Conservation (phyloP, 192 early-diverging fungal species). For the Allomyces macrogynus region DNA sequence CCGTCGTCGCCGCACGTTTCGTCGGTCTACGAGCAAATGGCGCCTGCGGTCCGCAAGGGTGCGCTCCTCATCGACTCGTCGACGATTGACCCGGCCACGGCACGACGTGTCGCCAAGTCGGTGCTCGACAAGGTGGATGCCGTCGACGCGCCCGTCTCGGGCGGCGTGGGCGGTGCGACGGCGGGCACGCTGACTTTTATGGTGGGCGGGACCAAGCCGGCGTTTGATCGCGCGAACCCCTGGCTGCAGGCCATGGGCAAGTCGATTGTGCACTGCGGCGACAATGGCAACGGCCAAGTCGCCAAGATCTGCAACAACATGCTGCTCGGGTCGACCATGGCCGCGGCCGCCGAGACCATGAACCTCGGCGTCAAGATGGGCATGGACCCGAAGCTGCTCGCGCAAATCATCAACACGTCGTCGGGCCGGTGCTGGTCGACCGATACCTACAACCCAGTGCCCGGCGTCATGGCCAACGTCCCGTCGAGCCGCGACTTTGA, state of each 20-base stretch:
- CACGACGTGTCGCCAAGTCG: slow-evolving; percentile 41
- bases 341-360: slow-evolving; percentile 80
- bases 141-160: slow-evolving; percentile 87
- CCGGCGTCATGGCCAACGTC: slow-evolving; percentile 55
- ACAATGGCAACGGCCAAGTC: slow-evolving; percentile 62
- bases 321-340: slow-evolving; percentile 83
- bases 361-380: slow-evolving; percentile 70
- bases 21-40: slow-evolving; percentile 53
- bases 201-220: slow-evolving; percentile 49
- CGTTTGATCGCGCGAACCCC: slow-evolving; percentile 43
- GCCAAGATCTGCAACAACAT: slow-evolving; percentile 98
- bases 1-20: slow-evolving; percentile 66
- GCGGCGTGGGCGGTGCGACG: slow-evolving; percentile 70
- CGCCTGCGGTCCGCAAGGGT: slow-evolving; percentile 23
- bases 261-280: slow-evolving; percentile 72
- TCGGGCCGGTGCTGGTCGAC: slow-evolving; percentile 82
- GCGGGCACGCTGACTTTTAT: slow-evolving; percentile 89
- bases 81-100: slow-evolving; percentile 72
- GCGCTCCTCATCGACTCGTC: slow-evolving; percentile 67
- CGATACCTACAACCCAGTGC: slow-evolving; percentile 78
- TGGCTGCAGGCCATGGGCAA: slow-evolving; percentile 59
- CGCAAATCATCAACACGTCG: slow-evolving; percentile 71
- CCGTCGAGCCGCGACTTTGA: slow-evolving; percentile 59
- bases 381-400: slow-evolving; percentile 67
- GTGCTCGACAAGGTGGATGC: slow-evolving; percentile 36